phyloP scores from a whole-genome alignment of 1,284 basidiomycete species.

The Pholiota adiposa region DNA sequence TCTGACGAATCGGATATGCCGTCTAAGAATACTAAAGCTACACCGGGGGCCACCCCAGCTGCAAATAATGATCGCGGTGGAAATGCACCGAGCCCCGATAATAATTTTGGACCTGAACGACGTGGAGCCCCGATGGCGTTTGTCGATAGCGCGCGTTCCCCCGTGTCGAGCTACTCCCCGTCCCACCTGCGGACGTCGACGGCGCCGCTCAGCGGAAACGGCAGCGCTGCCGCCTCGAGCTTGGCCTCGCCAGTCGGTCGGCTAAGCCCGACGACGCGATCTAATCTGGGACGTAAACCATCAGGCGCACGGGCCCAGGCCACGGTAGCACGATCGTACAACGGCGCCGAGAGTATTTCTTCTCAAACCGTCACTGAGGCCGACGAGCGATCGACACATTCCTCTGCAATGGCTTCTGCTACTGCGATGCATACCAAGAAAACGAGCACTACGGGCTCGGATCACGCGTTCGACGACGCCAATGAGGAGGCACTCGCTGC shows the following conservation, averaged over 20 bases:
- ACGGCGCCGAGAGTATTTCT: slow-evolving; percentile 32
- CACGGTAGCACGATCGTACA: slow-evolving; percentile 33
- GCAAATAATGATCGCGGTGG: slow-evolving; percentile 11
- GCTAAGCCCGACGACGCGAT: slow-evolving; percentile 37
- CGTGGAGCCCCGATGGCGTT: slow-evolving; percentile 47
- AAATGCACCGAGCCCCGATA: not conserved
- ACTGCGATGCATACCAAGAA: slow-evolving; percentile 13
- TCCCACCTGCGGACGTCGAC: not conserved
- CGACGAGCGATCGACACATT: slow-evolving; percentile 29
- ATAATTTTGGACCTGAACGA: slow-evolving; percentile 17
- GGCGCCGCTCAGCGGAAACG: not conserved
- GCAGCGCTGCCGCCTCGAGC: not conserved
- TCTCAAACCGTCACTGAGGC: slow-evolving; percentile 39
- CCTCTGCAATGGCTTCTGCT: slow-evolving; percentile 20
- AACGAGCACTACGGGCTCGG: slow-evolving; percentile 15
- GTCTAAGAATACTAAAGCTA: slow-evolving; percentile 14
- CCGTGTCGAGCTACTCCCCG: not conserved
- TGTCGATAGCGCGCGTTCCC: slow-evolving; percentile 20
- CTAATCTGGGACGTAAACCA: slow-evolving; percentile 69
- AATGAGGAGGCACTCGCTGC: slow-evolving; percentile 78
- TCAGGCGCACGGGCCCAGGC: slow-evolving; percentile 85
- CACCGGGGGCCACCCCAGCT: slow-evolving; percentile 20
- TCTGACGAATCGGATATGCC: slow-evolving; percentile 18
- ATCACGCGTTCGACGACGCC: slow-evolving; percentile 24
- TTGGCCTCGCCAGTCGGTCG: slow-evolving; percentile 23